Conservation (phyloP, 2,329 filamentous ascomycete species). For the Penicillium sp. region DNA sequence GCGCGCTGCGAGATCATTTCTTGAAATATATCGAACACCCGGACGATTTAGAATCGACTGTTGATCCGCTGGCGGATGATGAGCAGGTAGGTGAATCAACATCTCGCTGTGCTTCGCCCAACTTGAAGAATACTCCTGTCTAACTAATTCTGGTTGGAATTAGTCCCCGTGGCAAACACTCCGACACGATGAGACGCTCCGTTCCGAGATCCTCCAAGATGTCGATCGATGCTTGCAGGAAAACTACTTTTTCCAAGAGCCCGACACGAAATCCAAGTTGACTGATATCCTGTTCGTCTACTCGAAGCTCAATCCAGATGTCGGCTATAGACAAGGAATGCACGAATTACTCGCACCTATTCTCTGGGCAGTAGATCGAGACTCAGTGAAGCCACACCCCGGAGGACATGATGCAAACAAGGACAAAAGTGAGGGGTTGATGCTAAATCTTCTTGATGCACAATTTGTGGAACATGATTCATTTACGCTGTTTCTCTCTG, state of each 20-base stretch:
- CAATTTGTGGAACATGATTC: conserved; percentile 84
- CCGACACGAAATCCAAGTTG: conserved; percentile 73
- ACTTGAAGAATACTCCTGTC: conserved; percentile 18
- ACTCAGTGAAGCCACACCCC: conserved; percentile 63
- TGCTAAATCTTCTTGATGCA: conserved; percentile 68
- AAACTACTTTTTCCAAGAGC: conserved; percentile 82
- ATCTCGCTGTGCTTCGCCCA: neutral
- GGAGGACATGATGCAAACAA: conserved; percentile 9
- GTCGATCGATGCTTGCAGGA: conserved; percentile 88
- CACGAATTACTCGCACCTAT: conserved; percentile 92
- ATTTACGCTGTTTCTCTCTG: conserved; percentile 75
- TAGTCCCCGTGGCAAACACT: conserved; percentile 91
- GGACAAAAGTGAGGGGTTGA: conserved; percentile 47
- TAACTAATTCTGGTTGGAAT: conserved; percentile 22
- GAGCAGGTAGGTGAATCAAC: conserved; percentile 52
- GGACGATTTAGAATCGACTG: conserved; percentile 69
- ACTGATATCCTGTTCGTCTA: conserved; percentile 90
- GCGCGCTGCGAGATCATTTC: conserved; percentile 68
- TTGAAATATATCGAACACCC: conserved; percentile 81
- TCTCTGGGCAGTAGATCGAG: conserved; percentile 76
- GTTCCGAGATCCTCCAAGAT: conserved; percentile 89
- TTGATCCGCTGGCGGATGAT: conserved; percentile 86
- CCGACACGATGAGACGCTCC: conserved; percentile 76
- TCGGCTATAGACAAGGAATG: conserved; percentile 97
- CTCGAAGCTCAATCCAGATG: conserved; percentile 83